These are phyloP conservation scores for Cylindrotheca fusiformis DNA, from an alignment of 108 stramenopile genomes.

Conservation along the genomic window DNA sequence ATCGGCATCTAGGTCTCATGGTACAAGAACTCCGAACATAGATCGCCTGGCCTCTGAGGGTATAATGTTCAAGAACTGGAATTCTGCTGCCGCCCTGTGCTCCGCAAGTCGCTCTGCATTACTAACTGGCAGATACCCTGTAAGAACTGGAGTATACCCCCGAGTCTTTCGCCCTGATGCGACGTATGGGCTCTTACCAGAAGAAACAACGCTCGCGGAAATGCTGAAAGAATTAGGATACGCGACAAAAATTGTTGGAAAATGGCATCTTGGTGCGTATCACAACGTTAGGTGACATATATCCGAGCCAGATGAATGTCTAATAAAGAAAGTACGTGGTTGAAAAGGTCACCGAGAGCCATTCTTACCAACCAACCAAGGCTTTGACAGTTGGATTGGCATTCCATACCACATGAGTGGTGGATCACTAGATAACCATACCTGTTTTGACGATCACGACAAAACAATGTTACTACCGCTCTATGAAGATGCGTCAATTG, in stretches of 20 bases:
- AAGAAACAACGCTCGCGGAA: slow-evolving; percentile 62
- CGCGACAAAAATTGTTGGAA: slow-evolving; percentile 70
- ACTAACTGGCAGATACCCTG: slow-evolving; percentile 67
- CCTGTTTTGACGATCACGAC: slow-evolving; percentile 43
- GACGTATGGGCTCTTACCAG: slow-evolving; percentile 47
- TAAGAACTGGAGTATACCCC: slow-evolving; percentile 62
- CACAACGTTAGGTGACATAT: no score
- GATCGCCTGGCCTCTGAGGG: slow-evolving; percentile 50
- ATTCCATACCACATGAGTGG: slow-evolving; percentile 77
- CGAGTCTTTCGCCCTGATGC: slow-evolving; percentile 62
- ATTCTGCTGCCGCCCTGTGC: slow-evolving; percentile 63
- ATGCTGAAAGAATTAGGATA: slow-evolving; percentile 55
- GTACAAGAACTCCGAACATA: slow-evolving; percentile 47
- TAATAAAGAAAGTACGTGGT: no score
- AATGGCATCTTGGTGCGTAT: slow-evolving; percentile 87
- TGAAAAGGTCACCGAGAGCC: slow-evolving; percentile 52
- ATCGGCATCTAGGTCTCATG: not conserved
- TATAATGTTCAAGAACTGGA: slow-evolving; percentile 56
- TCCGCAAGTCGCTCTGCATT: slow-evolving; percentile 64
- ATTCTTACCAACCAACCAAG: slow-evolving; percentile 66
- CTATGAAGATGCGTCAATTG: slow-evolving; percentile 41
- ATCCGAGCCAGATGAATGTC: no score
- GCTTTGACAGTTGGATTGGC: slow-evolving; percentile 80
- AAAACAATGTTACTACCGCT: slow-evolving; percentile 67
- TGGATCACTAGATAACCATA: slow-evolving; percentile 56